Evolutionary conservation across 331 rosid species (phyloP).

Genomic region (Telfairia occidentalis): DNA sequence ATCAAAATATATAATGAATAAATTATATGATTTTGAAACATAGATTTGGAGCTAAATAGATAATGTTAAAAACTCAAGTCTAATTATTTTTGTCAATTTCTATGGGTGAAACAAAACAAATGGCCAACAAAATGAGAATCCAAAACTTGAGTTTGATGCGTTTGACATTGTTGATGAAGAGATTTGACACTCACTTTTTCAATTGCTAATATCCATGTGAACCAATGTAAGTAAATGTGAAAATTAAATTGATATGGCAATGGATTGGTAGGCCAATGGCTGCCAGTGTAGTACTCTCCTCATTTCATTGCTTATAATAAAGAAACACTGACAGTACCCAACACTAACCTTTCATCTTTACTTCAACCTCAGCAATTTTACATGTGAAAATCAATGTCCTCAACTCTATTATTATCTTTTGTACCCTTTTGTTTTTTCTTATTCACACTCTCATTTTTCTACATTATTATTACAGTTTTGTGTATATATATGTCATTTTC

Average conservation of each 20-base stretch:
- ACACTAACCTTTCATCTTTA: not conserved
- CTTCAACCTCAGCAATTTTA: not conserved
- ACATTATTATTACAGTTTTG: no score
- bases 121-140: no score
- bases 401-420: not conserved
- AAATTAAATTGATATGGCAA: no score
- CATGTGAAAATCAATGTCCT: not conserved
- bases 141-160: no score
- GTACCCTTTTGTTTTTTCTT: not conserved
- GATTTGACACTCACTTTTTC: not conserved
- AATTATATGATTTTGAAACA: no score
- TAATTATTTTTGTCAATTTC: no score
- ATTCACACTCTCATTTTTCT: not conserved
- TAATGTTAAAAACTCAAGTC: no score
- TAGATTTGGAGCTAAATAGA: no score
- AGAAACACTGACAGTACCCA: not conserved
- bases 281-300: not conserved
- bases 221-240: not conserved
- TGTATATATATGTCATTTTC: no score
- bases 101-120: no score
- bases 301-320: not conserved
- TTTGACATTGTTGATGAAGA: not conserved
- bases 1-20: no score
- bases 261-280: not conserved
- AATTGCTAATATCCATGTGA: not conserved